phyloP scores from a whole-genome alignment of 805 yeast genomes.

The Teunomyces pallodes region DNA sequence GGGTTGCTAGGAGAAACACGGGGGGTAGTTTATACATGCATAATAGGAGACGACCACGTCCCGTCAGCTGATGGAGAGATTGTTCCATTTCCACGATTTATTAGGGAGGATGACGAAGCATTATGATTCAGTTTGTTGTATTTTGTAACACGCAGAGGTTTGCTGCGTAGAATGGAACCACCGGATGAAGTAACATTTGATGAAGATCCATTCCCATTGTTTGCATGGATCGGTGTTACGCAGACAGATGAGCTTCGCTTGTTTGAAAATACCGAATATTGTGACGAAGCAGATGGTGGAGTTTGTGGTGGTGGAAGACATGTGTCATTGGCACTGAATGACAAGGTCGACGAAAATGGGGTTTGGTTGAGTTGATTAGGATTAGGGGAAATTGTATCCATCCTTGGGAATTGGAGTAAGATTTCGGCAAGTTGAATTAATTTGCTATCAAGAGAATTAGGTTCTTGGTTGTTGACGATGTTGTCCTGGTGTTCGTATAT shows the following conservation, averaged over 20 bases:
- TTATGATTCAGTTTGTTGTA: neutral
- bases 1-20: no score
- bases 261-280: conserved; percentile 35
- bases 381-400: conserved; percentile 1
- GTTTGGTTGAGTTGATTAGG: conserved; percentile 5
- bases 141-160: conserved; percentile 11
- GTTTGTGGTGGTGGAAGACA: conserved; percentile 26
- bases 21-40: conserved; percentile 9
- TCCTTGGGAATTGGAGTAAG: conserved; percentile 23
- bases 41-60: conserved; percentile 13
- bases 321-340: conserved; percentile 6
- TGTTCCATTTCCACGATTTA: neutral
- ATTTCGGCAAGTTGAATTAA: conserved; percentile 23
- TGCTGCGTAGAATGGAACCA: conserved; percentile 5
- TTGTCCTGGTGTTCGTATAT: conserved; percentile 22
- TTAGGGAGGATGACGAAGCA: neutral
- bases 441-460: conserved; percentile 12
- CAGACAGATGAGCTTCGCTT: conserved; percentile 18
- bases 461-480: conserved; percentile 12
- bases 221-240: conserved; percentile 24
- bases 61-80: conserved; percentile 2
- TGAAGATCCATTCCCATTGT: neutral
- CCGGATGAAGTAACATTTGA: conserved; percentile 5
- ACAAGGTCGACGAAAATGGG: conserved; percentile 2
- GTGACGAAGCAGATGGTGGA: conserved; percentile 44